Base-by-base conservation (phyloP, 2,329 filamentous ascomycete genomes). In the Aureobasidium zeae region DNA sequence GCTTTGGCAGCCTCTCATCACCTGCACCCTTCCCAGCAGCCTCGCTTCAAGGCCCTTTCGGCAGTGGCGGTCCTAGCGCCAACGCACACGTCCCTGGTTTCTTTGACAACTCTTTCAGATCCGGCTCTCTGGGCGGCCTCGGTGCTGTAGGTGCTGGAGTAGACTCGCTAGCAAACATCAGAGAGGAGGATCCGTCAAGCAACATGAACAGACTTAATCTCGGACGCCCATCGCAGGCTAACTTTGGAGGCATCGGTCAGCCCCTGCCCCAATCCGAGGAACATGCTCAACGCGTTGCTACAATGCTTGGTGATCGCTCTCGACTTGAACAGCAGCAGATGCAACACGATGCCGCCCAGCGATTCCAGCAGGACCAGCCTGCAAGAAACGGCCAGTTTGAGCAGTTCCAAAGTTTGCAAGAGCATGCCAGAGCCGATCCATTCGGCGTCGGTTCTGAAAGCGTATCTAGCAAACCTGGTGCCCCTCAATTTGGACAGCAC, bases 1-100 rank as follows among this genome's bases (percentile, higher is more conserved):
- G 89, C 65, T 95, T 91, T 59, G 86, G 89, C 13, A 95, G 84
- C 64, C 93, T 98, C 52, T 80, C 86, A 2, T 93, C 87, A n/a
- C 87, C 88, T 2, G 55, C 39, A 22, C 79, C 77, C 9, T 81
- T 78, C 56, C 76, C 80, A 53, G 71, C 74, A 42, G 71, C 77
- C 49, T 71, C 70, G 46, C 78, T 69, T 57, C 73, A 74, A 51
- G 64, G 56, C 19, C 60, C 58, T 15, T 34, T 43, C 8, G 19
- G 25, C 11, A 21, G 37, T 19, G 26, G 26, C 7, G 13, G 26
- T 15, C 8, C 37, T 1, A 49, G 53, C 5, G 37, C 49, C n/a
- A 55, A 48, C 22, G 36, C 44, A 33, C 52, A 57, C 25, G 69
- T 74, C 5, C 68, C 76, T 25, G 77, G 77, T 26, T 88, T 88